Evolutionary conservation across 2,329 filamentous ascomycete genomes (phyloP), one percentile per base, ranked within the genome.

Genomic region (Trichophyton mentagrophytes): DNA sequence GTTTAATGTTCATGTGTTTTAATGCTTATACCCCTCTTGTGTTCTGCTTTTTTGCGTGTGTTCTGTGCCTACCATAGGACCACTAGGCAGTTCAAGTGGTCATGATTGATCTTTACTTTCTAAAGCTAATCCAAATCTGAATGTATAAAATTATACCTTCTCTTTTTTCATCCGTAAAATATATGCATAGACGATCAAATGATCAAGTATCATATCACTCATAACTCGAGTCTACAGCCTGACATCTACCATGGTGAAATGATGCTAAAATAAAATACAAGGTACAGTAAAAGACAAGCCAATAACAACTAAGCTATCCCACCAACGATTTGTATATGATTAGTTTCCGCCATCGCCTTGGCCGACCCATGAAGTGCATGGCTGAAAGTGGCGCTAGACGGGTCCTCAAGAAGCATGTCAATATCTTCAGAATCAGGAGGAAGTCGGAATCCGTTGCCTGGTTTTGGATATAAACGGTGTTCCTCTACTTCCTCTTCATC

Each of bases 391-490:
- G 77, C 74, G 65, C 78, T 79, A 25, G 73, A 67, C 46, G 80
- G 78, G 57, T 84, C 81, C 65, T 87, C 85, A 6, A 83, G 79
- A 25, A 87, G 69, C 74, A 84, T 85, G 61, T 83, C 77, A 44
- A 85, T 66, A 67, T 87, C 84, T 27, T 82, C 79, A 17, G 76
- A 77, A 64, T 85, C 81, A 0, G 79, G 77, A 5, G 80, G 77
- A 20, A 86, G 68, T 25, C 77, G 79, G 30, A 87, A 74, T 1
- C 85, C 85, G 60, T 84, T 79, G 1, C 85, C 85, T 5, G 84
- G 76, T 64, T 80, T 80, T 0, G 84, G 84, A 65, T 87, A 87
- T 49, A 84, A 78, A 30, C 82, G 79, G 66, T 84, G 83, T 53
- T 81, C 80, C 40, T 77, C 74, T 55, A 83, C 79, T 63, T 80